Percentiles rank a stretch among this genome's conserved stretches.
phyloP scores from a whole-genome alignment of 148 eudicot species.

The Oxyria digyna region DNA sequence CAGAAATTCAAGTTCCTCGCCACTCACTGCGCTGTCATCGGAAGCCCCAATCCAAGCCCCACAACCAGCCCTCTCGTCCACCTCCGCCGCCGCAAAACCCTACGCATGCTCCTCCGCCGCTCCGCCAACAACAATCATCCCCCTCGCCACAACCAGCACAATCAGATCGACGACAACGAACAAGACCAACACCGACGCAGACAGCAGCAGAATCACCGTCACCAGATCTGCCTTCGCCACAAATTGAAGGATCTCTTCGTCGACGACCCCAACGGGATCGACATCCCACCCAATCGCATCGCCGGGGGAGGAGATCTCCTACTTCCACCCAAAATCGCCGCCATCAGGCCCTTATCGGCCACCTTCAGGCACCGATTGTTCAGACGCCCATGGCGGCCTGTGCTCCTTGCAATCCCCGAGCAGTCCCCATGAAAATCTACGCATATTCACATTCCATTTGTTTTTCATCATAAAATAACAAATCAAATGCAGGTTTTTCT shows the following conservation, averaged over 20 bases:
- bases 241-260: conserved; percentile 65
- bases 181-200: background rate
- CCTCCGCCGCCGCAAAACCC: conserved; percentile 93
- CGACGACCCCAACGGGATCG: conserved; percentile 15
- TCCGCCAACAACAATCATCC: conserved; percentile 11
- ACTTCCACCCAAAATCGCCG: background rate
- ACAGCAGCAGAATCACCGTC: background rate
- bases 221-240: conserved; percentile 24
- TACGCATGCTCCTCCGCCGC: conserved; percentile 73
- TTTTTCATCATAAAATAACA: background rate
- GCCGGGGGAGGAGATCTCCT: conserved; percentile 14
- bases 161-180: background rate
- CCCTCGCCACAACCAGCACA: conserved; percentile 23
- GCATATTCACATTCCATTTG: conserved; percentile 8
- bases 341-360: conserved; percentile 54
- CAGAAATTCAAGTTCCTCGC: conserved; percentile 88
- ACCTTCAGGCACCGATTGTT: conserved; percentile 61
- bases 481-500: background rate
- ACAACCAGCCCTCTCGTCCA: conserved; percentile 76
- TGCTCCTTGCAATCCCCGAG: conserved; percentile 73
- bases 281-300: conserved; percentile 7
- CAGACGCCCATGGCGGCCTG: conserved; percentile 80
- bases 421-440: conserved; percentile 26
- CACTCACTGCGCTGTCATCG: conserved; percentile 62
- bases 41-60: conserved; percentile 69